phyloP scores from a whole-genome alignment of 768 basidiomycete genomes.

The Leccinum incarnatum region DNA sequence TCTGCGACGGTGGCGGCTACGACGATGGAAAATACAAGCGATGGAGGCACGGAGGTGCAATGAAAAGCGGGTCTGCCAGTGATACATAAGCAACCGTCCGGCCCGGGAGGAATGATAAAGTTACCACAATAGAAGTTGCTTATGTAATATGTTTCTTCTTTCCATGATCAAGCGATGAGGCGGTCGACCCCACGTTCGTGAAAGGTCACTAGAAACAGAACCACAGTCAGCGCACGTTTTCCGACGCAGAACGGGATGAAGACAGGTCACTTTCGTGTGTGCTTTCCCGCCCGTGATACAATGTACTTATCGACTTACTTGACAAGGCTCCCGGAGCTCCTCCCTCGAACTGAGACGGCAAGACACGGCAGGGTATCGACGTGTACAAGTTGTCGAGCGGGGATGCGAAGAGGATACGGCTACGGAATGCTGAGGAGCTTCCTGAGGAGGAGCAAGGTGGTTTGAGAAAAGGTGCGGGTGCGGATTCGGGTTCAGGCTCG shows the following conservation, averaged over 20 bases:
- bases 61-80: neutral
- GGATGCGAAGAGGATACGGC: conserved; percentile 70
- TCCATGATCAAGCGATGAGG: conserved; percentile 73
- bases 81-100: neutral
- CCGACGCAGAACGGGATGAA: conserved; percentile 22
- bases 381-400: conserved; percentile 81
- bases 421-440: conserved; percentile 42
- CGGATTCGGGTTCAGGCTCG: neutral
- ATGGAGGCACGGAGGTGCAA: conserved; percentile 1
- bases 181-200: conserved; percentile 53
- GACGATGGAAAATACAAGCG: conserved; percentile 6
- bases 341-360: conserved; percentile 73
- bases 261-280: conserved; percentile 50
- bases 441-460: conserved; percentile 56
- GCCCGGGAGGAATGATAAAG: no score
- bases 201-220: conserved; percentile 40
- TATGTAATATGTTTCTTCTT: neutral
- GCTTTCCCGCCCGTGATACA: neutral
- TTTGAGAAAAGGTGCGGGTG: conserved; percentile 43
- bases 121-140: neutral
- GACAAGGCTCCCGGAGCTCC: conserved; percentile 72
- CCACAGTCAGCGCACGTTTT: conserved; percentile 3
- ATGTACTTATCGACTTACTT: neutral
- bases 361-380: conserved; percentile 80
- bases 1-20: neutral